These are phyloP conservation scores for Aeschynomene evenia DNA, from an alignment of 306 rosid genomes.

Conservation along the genomic window DNA sequence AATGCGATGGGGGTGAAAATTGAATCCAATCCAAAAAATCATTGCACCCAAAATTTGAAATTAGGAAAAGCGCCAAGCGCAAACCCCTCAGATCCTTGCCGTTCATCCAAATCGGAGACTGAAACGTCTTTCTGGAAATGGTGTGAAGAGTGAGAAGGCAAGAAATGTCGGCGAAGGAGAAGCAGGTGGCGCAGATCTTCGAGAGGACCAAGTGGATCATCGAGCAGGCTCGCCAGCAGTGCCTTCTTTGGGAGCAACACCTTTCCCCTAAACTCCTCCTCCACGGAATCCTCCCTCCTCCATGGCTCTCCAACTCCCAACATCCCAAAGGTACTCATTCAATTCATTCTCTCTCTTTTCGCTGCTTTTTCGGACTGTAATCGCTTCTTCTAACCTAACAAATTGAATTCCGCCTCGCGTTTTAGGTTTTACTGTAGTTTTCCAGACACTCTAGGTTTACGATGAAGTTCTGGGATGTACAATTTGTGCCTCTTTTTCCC, in stretches of 20 bases:
- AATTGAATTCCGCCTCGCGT: not conserved
- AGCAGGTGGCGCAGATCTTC: slow-evolving; percentile 70
- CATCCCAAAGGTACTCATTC: slow-evolving; percentile 44
- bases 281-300: slow-evolving; percentile 76
- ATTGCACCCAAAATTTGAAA: slow-evolving; percentile 33
- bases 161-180: slow-evolving; percentile 62
- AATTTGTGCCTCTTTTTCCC: not conserved
- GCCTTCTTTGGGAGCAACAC: slow-evolving; percentile 65
- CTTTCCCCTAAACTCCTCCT: slow-evolving; percentile 73
- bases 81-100: not conserved
- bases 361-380: not conserved
- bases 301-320: slow-evolving; percentile 56
- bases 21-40: not conserved
- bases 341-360: not conserved
- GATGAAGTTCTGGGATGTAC: not conserved
- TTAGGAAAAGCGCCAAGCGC: slow-evolving; percentile 42
- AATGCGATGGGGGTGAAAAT: no score
- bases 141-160: not conserved
- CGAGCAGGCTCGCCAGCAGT: slow-evolving; percentile 69
- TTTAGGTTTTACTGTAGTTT: not conserved
- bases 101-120: not conserved
- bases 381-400: not conserved
- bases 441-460: not conserved
- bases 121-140: not conserved
- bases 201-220: slow-evolving; percentile 64